Base-by-base conservation (phyloP, 495 filamentous ascomycete species). In the Daldinia vernicosa region DNA sequence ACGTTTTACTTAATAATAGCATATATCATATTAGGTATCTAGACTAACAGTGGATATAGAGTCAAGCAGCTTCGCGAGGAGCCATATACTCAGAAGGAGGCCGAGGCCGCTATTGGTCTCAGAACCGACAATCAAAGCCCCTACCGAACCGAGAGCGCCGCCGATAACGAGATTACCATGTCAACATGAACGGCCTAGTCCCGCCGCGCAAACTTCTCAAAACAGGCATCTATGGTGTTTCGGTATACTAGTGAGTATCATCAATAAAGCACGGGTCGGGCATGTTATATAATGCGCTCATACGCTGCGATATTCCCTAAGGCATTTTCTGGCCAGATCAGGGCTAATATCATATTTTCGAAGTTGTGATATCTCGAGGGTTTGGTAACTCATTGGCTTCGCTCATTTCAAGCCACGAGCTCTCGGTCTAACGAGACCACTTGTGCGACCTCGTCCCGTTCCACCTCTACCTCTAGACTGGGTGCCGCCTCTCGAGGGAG, bases 81-180 rank as follows among this genome's bases (percentile, higher is more conserved):
- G 71, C 91, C 94, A 37, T 94, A 95, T 80, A 88, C 89, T 4
- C 93, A 97, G 72, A 90, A 92, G 75, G 88, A 94, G 71, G 93
- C 94, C 27, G 91, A 95, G 66, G 92, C 91, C 50, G 94, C 92
- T 0, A 83, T 91, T 6, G 92, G 93, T 39, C 79, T 94, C 37
- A 77, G 82, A 37, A 87, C 86, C 24, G 90, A 92, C 71, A 92
- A 91, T 78, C 51, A 70, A 52, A 68, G 64, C 15, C 72, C 76
- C 67, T n/a, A 62, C 32, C 58, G 30, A 61, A 45, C 67, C 17
- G 55, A 54, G 15, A 37, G 51, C 32, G 37, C 22, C 43, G 28
- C 33, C 59, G 58, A 73, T 47, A 68, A 70, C 66, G 76, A 78
- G 59, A 61, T 78, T 12, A 70, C 69, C 28, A 78, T 78, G 75